phyloP scores from a whole-genome alignment of 371 early-diverging fungal genomes.

The Mucor irregularis region DNA sequence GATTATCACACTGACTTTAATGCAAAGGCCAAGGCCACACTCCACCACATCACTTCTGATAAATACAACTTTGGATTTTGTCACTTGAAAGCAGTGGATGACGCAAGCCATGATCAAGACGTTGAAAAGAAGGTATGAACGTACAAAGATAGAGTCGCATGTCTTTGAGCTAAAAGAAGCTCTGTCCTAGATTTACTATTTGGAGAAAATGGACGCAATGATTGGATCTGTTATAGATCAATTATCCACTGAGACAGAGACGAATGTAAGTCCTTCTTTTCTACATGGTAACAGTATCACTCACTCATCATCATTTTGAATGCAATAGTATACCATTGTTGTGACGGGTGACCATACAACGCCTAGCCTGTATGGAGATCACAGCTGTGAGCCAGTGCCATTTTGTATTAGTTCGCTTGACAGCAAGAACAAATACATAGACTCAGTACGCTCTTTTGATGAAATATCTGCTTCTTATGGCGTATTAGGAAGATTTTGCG shows the following conservation, averaged over 20 bases:
- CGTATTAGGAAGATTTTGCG: slow-evolving; percentile 46
- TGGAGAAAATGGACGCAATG: slow-evolving; percentile 49
- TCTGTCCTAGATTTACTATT: slow-evolving; percentile 27
- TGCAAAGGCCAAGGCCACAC: slow-evolving; percentile 41
- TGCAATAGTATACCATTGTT: slow-evolving; percentile 36
- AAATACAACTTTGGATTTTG: slow-evolving; percentile 52
- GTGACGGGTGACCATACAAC: slow-evolving; percentile 61
- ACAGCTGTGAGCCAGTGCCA: slow-evolving; percentile 56
- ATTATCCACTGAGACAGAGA: slow-evolving; percentile 19
- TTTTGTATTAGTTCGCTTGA: slow-evolving; percentile 30
- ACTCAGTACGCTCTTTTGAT: slow-evolving; percentile 28
- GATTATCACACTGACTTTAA: slow-evolving; percentile 49
- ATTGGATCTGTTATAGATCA: slow-evolving; percentile 32
- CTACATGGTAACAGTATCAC: not conserved
- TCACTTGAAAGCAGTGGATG: slow-evolving; percentile 59
- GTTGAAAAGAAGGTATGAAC: slow-evolving; percentile 40
- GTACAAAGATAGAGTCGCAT: not conserved
- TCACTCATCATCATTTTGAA: too few species aligned
- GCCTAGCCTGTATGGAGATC: slow-evolving; percentile 49
- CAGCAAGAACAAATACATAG: slow-evolving; percentile 5
- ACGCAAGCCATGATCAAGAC: slow-evolving; percentile 52
- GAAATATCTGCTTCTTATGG: slow-evolving; percentile 37
- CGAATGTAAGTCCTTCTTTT: not conserved
- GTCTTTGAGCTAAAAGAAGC: slow-evolving; percentile 8
- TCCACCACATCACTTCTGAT: slow-evolving; percentile 13